Conservation (phyloP, 805 yeast genomes). For the Cyberlindnera maritima region DNA sequence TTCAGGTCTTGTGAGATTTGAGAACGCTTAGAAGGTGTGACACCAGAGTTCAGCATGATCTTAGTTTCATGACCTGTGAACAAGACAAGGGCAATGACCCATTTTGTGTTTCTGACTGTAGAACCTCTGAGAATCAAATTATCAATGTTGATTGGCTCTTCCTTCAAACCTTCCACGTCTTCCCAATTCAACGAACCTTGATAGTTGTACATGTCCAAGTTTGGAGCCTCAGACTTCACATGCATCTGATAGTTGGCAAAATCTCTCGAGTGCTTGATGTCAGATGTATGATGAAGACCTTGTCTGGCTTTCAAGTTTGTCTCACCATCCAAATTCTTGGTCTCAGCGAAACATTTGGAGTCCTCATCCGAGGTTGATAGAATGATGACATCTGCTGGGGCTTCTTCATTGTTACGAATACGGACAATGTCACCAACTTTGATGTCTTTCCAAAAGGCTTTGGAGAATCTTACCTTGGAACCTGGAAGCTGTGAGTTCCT, state of each 20-base stretch:
- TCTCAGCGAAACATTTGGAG: constrained; percentile 69
- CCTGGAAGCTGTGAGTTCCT: background rate
- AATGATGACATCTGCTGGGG: constrained; percentile 72
- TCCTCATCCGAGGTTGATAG: constrained; percentile 61
- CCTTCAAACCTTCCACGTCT: constrained; percentile 28
- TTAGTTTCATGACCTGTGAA: constrained; percentile 80
- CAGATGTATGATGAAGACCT: constrained; percentile 57
- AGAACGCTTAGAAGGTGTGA: constrained; percentile 74
- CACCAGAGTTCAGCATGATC: constrained; percentile 76
- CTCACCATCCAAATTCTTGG: constrained; percentile 79
- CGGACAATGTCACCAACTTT: constrained; percentile 72
- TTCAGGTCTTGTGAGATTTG: constrained; percentile 74
- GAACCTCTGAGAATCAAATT: constrained; percentile 73
- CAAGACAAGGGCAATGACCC: constrained; percentile 73
- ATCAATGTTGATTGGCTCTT: constrained; percentile 67
- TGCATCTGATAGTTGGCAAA: constrained; percentile 50
- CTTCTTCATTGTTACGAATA: constrained; percentile 70
- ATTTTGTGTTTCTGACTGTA: constrained; percentile 69
- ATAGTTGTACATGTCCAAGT: constrained; percentile 67
- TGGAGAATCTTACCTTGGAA: constrained; percentile 27
- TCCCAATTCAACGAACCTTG: constrained; percentile 62
- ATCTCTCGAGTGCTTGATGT: constrained; percentile 44
- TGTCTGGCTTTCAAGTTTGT: constrained; percentile 73
- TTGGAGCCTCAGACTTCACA: constrained; percentile 80
- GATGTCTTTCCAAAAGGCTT: constrained; percentile 61